Percentiles rank a stretch among this genome's conserved stretches.
phyloP scores from a whole-genome alignment of 1,139 yeast species.

The Saccharomyces hybrid region DNA sequence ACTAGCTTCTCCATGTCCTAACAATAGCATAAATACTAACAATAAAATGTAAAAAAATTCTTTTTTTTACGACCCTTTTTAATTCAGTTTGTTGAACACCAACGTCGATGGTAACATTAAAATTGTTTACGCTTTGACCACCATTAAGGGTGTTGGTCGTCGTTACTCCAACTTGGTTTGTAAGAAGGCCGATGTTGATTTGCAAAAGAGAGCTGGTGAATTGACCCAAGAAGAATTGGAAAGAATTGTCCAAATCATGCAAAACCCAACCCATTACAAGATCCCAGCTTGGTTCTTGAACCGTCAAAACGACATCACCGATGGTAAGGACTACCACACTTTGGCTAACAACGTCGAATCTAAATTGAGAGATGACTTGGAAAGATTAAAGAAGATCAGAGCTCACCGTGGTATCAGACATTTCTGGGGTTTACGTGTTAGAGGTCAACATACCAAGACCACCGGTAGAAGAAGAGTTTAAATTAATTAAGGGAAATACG shows the following conservation, averaged over 20 bases:
- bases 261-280: conserved; percentile 98
- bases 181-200: conserved; percentile 99
- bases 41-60: not conserved
- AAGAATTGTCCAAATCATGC: conserved; percentile 99
- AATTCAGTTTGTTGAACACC: conserved; percentile 91
- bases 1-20: not conserved
- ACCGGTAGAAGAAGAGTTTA: conserved; percentile 75
- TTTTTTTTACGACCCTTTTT: conserved; percentile 26
- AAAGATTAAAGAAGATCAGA: conserved; percentile 99
- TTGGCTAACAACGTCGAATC: conserved; percentile 98
- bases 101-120: conserved; percentile 99
- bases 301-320: conserved; percentile 98
- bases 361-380: conserved; percentile 98
- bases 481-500: conserved; percentile 5
- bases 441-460: conserved; percentile 99
- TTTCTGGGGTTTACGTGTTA: conserved; percentile 94
- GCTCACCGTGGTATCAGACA: conserved; percentile 99
- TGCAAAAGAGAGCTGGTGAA: conserved; percentile 99
- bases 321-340: conserved; percentile 98
- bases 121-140: conserved; percentile 99
- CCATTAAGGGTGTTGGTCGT: conserved; percentile 99
- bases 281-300: conserved; percentile 99
- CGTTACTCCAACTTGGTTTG: conserved; percentile 99
- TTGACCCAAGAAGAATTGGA: conserved; percentile 99
- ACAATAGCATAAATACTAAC: not conserved